Evolutionary conservation across 257 asterid genomes (phyloP).

Genomic region (Gentiana macrophylla): DNA sequence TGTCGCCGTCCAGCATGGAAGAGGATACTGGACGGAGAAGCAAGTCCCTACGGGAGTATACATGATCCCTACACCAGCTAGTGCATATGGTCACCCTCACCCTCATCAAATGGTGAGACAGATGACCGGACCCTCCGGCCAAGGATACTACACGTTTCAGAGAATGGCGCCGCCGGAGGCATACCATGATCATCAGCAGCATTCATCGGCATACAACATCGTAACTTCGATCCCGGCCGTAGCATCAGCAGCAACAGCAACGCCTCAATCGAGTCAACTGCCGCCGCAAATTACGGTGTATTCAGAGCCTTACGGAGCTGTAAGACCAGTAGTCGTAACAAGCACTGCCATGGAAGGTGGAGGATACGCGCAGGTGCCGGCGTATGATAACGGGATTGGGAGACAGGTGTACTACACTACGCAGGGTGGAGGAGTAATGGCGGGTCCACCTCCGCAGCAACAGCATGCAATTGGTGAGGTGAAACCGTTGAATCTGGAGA

Average conservation of each 20-base stretch:
- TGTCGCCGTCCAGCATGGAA: slow-evolving; percentile 18
- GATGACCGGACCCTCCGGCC: slow-evolving; percentile 41
- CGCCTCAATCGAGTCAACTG: slow-evolving; percentile 18
- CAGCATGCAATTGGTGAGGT: slow-evolving; percentile 25
- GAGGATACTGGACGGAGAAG: slow-evolving; percentile 54
- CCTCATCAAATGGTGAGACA: slow-evolving; percentile 41
- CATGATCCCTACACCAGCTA: slow-evolving; percentile 52
- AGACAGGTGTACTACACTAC: slow-evolving; percentile 63
- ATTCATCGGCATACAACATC: slow-evolving; percentile 8
- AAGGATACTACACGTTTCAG: slow-evolving; percentile 69
- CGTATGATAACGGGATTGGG: slow-evolving; percentile 56
- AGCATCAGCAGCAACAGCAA: slow-evolving; percentile 22
- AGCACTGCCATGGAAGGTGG: slow-evolving; percentile 25
- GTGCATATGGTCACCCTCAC: slow-evolving; percentile 42
- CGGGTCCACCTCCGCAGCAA: slow-evolving; percentile 28
- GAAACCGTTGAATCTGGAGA: slow-evolving; percentile 38
- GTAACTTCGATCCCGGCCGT: slow-evolving; percentile 8
- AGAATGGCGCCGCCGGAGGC: slow-evolving; percentile 44
- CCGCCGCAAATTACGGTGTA: slow-evolving; percentile 24
- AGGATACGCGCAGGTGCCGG: slow-evolving; percentile 60
- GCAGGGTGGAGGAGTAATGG: slow-evolving; percentile 45
- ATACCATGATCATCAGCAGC: slow-evolving; percentile 56
- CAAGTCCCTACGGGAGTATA: slow-evolving; percentile 54
- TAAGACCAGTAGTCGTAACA: slow-evolving; percentile 24
- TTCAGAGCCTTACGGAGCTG: slow-evolving; percentile 40